Conservation (phyloP, 192 early-diverging fungal species). For the Podila epigama region DNA sequence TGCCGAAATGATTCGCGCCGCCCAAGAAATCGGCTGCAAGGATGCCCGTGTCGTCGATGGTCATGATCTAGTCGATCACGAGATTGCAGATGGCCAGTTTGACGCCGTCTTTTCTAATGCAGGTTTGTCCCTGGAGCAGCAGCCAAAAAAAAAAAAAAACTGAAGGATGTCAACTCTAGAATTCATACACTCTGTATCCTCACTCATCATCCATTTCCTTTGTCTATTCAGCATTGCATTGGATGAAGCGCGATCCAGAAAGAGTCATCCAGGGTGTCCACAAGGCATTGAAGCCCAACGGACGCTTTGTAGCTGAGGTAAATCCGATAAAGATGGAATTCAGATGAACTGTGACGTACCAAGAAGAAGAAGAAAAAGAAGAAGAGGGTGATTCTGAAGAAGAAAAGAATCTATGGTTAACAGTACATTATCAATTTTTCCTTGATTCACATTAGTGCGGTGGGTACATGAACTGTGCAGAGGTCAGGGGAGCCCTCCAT, state of each 20-base stretch:
- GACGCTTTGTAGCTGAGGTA: slow-evolving; percentile 64
- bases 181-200: neutral
- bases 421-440: neutral
- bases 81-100: slow-evolving; percentile 55
- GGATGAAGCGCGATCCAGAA: slow-evolving; percentile 70
- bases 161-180: too few species aligned
- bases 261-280: slow-evolving; percentile 65
- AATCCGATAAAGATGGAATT: slow-evolving; percentile 40
- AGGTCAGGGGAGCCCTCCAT: slow-evolving; percentile 16
- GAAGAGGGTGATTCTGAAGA: too few species aligned
- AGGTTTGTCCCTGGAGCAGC: slow-evolving; percentile 30
- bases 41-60: slow-evolving; percentile 64
- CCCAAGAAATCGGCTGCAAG: slow-evolving; percentile 33
- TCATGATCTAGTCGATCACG: slow-evolving; percentile 53
- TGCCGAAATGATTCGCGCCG: slow-evolving; percentile 63
- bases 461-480: slow-evolving; percentile 27
- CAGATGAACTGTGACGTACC: neutral
- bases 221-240: slow-evolving; percentile 64
- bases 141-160: too few species aligned
- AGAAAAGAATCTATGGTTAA: too few species aligned
- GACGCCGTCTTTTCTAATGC: slow-evolving; percentile 77
- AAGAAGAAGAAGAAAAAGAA: too few species aligned
- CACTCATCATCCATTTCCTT: neutral
- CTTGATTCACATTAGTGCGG: neutral
- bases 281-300: slow-evolving; percentile 58